These are phyloP conservation scores for Penicillium goetzii DNA, from an alignment of 495 filamentous ascomycete genomes.

Conservation along the genomic window DNA sequence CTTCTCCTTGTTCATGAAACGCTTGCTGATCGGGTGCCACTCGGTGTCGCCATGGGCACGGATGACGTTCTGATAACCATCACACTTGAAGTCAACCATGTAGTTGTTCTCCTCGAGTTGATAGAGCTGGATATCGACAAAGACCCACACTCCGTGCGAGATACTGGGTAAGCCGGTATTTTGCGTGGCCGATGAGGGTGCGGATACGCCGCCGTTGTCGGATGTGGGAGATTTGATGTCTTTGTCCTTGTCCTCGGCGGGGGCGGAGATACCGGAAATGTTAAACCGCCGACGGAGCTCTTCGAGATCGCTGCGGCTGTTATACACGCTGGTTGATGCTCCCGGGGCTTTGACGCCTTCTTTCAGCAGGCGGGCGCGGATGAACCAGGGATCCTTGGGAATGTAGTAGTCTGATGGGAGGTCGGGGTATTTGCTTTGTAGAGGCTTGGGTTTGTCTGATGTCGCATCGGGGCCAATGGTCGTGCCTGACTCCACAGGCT, in stretches of 20 bases:
- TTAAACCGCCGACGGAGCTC: conserved; percentile 53
- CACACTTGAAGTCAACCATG: conserved; percentile 97
- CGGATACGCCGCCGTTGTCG: conserved; percentile 38
- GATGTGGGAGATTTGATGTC: conserved; percentile 30
- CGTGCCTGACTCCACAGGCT: conserved; percentile 45
- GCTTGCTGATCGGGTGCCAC: conserved; percentile 53
- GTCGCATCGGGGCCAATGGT: conserved; percentile 34
- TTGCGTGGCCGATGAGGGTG: conserved; percentile 48
- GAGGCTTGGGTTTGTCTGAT: conserved; percentile 37
- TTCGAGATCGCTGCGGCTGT: conserved; percentile 61
- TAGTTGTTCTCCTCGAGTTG: conserved; percentile 91
- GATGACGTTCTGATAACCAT: conserved; percentile 88
- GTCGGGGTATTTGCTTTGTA: conserved; percentile 54
- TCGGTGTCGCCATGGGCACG: conserved; percentile 49
- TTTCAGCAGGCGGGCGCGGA: conserved; percentile 84
- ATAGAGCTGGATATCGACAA: conserved; percentile 95
- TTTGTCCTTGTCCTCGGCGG: conserved; percentile 39
- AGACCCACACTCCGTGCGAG: conserved; percentile 63
- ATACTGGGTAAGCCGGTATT: conserved; percentile 40
- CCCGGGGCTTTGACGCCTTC: conserved; percentile 63
- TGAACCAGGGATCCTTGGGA: conserved; percentile 94
- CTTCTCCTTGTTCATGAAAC: conserved; percentile 56
- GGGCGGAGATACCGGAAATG: conserved; percentile 44
- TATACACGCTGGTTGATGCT: conserved; percentile 56
- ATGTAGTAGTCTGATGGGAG: conserved; percentile 67